These are phyloP conservation scores for Xylaria sp. DNA, from an alignment of 2,329 filamentous ascomycete genomes.

Conservation along the genomic window DNA sequence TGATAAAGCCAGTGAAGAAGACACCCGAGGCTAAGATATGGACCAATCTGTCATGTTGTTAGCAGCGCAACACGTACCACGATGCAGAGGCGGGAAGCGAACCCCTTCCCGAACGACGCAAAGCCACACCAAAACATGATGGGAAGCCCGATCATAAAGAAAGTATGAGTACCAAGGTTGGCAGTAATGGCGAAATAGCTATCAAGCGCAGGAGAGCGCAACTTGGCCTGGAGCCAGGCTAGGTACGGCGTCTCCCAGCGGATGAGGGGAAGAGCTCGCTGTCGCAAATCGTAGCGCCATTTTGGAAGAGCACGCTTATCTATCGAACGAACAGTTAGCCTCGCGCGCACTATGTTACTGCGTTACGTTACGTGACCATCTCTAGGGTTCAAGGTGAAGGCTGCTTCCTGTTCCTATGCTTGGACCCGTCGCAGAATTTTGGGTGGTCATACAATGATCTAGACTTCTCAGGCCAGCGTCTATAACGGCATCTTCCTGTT, in stretches of 20 bases:
- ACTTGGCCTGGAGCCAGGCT: conserved; percentile 78
- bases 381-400: background rate
- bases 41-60: conserved; percentile 58
- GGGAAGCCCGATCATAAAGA: conserved; percentile 95
- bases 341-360: background rate
- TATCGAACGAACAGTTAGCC: conserved; percentile 45
- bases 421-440: background rate
- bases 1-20: conserved; percentile 90
- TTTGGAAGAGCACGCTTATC: conserved; percentile 81
- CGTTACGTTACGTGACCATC: background rate
- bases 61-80: conserved; percentile 12
- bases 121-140: conserved; percentile 97
- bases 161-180: conserved; percentile 96
- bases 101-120: conserved; percentile 84
- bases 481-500: conserved; percentile 43
- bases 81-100: conserved; percentile 47
- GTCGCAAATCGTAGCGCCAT: conserved; percentile 89
- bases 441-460: conserved; percentile 68
- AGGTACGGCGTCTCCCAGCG: conserved; percentile 96
- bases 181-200: conserved; percentile 97
- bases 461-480: conserved; percentile 82
- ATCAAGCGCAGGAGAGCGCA: conserved; percentile 85
- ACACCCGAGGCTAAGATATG: conserved; percentile 80
- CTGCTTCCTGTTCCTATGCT: background rate
- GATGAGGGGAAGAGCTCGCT: conserved; percentile 81